Evolutionary conservation across 75 land plant species (phyloP).

Genomic region (Picea sitchensis): DNA sequence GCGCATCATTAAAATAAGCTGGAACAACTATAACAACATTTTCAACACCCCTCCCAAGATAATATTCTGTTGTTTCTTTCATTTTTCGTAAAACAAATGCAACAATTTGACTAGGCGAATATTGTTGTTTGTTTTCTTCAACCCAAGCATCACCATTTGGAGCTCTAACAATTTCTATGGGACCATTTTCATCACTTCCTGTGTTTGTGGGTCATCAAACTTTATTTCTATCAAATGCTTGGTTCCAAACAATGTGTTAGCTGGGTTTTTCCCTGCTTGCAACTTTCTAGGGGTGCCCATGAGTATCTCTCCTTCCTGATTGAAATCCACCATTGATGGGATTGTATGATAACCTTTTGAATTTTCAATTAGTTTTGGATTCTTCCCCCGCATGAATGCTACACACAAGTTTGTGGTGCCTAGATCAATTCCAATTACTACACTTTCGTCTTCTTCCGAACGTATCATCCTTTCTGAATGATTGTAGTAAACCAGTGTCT

Average conservation of each 20-base stretch:
- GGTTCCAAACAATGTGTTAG: constrained; percentile 57
- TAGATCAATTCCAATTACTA: constrained; percentile 52
- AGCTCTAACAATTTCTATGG: constrained; percentile 63
- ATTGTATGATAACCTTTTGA: not conserved
- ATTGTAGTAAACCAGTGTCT: no score
- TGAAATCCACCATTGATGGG: constrained; percentile 56
- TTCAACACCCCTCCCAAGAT: constrained; percentile 33
- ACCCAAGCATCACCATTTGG: constrained; percentile 81
- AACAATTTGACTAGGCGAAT: constrained; percentile 74
- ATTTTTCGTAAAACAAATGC: constrained; percentile 65
- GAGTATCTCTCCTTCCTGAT: constrained; percentile 53
- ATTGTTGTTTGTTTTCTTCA: constrained; percentile 57
- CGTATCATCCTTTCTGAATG: no score
- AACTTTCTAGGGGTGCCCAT: constrained; percentile 70
- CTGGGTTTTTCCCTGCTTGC: constrained; percentile 62
- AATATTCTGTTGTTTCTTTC: constrained; percentile 69
- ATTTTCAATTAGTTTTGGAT: constrained; percentile 68
- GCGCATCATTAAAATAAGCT: constrained; percentile 77
- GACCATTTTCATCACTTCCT: constrained; percentile 72
- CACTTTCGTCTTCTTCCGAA: constrained; percentile 14
- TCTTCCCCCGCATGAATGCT: constrained; percentile 61
- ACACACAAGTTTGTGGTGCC: constrained; percentile 54
- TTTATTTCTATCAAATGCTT: constrained; percentile 59
- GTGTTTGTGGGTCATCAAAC: constrained; percentile 64
- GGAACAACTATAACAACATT: constrained; percentile 30